A percentile compares a stretch with the other conserved stretches of the same genome.
Conservation (phyloP, 441 rosid genomes). For the Jatropha podagrica region DNA sequence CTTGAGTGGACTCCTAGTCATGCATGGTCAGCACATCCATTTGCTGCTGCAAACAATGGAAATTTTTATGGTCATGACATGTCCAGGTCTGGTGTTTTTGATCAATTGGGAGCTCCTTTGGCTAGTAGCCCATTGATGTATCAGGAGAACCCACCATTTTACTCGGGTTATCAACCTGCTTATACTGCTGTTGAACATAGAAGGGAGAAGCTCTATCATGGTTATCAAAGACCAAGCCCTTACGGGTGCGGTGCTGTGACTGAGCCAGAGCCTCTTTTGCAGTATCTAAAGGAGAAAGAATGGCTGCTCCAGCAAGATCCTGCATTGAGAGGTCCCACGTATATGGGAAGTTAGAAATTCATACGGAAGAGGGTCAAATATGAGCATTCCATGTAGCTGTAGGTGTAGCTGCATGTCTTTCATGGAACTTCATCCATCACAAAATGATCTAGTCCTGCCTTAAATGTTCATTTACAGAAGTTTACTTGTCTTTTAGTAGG, state of each 20-base stretch:
- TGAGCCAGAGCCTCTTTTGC: conserved; percentile 67
- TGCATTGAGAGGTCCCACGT: conserved; percentile 51
- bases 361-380: background rate
- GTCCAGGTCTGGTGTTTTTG: conserved; percentile 42
- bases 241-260: conserved; percentile 46
- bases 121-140: conserved; percentile 35
- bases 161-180: conserved; percentile 35
- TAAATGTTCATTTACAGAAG: background rate
- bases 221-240: conserved; percentile 45
- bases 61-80: conserved; percentile 34
- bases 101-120: conserved; percentile 53
- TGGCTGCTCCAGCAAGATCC: conserved; percentile 66
- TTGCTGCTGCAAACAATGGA: conserved; percentile 35
- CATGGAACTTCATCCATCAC: background rate
- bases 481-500: background rate
- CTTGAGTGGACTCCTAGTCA: conserved; percentile 37
- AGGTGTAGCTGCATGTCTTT: background rate
- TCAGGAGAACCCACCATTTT: conserved; percentile 25
- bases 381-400: no score
- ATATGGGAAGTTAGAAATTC: conserved; percentile 45
- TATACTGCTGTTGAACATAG: conserved; percentile 37
- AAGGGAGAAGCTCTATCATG: conserved; percentile 45
- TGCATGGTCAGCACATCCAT: conserved; percentile 35
- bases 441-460: background rate
- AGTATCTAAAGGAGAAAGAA: conserved; percentile 76